A percentile compares a stretch with the other conserved stretches of the same genome.
These are phyloP conservation scores for Septoria linicola DNA, from an alignment of 2,329 filamentous ascomycete species.

Conservation along the genomic window DNA sequence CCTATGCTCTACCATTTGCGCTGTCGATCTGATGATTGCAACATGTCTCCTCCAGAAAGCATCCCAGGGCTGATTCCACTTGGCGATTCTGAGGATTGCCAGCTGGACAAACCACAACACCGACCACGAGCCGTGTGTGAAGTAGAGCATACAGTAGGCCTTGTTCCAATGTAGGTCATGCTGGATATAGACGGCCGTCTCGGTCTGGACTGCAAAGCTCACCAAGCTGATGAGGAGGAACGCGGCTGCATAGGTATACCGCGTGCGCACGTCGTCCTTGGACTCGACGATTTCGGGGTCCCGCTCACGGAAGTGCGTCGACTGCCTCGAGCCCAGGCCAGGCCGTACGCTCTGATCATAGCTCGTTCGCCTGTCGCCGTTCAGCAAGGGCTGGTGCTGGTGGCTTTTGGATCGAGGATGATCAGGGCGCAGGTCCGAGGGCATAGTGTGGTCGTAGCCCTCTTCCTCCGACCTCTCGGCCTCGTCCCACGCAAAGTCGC, in stretches of 20 bases:
- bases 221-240: slow-evolving; percentile 81
- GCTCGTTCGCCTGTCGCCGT: slow-evolving; percentile 40
- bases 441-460: slow-evolving; percentile 46
- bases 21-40: slow-evolving; percentile 62
- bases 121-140: slow-evolving; percentile 93
- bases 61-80: slow-evolving; percentile 73
- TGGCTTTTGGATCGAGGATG: slow-evolving; percentile 15
- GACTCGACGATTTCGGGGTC: slow-evolving; percentile 65
- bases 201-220: slow-evolving; percentile 90
- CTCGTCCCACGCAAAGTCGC: slow-evolving; percentile 49
- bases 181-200: slow-evolving; percentile 93
- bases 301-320: slow-evolving; percentile 69
- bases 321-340: slow-evolving; percentile 54
- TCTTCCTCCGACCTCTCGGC: slow-evolving; percentile 31
- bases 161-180: slow-evolving; percentile 92
- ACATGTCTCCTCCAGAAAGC: slow-evolving; percentile 80
- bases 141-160: slow-evolving; percentile 98
- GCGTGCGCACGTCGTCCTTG: slow-evolving; percentile 67
- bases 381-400: slow-evolving; percentile 54
- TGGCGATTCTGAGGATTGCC: slow-evolving; percentile 73
- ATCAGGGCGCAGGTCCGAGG: slow-evolving; percentile 49
- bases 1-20: slow-evolving; percentile 82
- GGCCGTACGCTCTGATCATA: slow-evolving; percentile 43
- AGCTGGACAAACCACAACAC: slow-evolving; percentile 87
- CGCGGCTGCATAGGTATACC: slow-evolving; percentile 82